Evolutionary conservation across 2,329 filamentous ascomycete species (phyloP).

Genomic region (Aspergillus phoenicis): DNA sequence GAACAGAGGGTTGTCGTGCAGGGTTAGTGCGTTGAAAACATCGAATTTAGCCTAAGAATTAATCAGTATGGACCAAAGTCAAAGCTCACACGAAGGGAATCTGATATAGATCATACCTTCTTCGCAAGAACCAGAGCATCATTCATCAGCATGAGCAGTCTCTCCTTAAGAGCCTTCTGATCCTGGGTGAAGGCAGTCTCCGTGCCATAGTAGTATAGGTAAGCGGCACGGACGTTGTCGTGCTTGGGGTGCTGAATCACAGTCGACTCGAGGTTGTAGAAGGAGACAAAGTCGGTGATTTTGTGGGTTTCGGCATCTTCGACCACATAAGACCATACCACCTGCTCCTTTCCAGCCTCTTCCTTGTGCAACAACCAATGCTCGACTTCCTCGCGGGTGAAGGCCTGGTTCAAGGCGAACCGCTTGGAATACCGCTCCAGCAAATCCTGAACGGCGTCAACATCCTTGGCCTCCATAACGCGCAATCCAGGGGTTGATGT

Average conservation of each 20-base stretch:
- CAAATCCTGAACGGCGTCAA: conserved; percentile 73
- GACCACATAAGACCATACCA: conserved; percentile 92
- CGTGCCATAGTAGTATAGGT: conserved; percentile 95
- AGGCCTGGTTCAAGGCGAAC: conserved; percentile 83
- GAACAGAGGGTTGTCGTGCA: conserved; percentile 94
- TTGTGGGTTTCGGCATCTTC: conserved; percentile 71
- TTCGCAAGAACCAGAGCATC: conserved; percentile 90
- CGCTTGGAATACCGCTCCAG: conserved; percentile 75
- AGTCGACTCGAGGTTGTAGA: conserved; percentile 91
- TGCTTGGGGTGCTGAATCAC: conserved; percentile 82
- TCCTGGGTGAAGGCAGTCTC: conserved; percentile 68
- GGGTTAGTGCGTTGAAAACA: conserved; percentile 92
- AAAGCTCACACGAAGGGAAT: no score
- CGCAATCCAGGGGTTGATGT: conserved; percentile 76
- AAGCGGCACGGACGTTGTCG: conserved; percentile 80
- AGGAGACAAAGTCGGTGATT: conserved; percentile 96
- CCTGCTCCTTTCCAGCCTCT: conserved; percentile 67
- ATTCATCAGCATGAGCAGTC: conserved; percentile 77
- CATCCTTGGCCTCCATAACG: conserved; percentile 75
- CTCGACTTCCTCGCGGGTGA: conserved; percentile 75
- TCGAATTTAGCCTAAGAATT: conserved; percentile 70
- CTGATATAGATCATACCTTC: conserved; percentile 51
- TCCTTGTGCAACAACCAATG: conserved; percentile 84
- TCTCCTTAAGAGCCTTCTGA: conserved; percentile 67
- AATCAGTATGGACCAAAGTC: no score